A percentile compares a stretch with the other conserved stretches of the same genome.
phyloP scores from a whole-genome alignment of 805 yeast genomes.

The Candida incommunis region DNA sequence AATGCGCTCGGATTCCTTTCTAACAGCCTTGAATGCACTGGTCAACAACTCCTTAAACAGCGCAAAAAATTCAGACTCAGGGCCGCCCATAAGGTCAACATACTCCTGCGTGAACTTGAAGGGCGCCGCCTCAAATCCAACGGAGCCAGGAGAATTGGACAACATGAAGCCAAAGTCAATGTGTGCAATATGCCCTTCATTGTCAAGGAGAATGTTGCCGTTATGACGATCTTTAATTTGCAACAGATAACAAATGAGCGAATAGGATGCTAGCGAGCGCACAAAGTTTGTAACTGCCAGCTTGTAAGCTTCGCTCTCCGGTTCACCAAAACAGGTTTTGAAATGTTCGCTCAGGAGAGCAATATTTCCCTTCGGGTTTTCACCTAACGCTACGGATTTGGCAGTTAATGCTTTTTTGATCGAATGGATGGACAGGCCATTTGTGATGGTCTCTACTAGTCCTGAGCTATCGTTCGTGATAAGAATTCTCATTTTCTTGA shows the following conservation, averaged over 20 bases:
- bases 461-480: slow-evolving; percentile 87
- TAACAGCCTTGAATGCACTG: slow-evolving; percentile 56
- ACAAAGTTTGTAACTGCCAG: slow-evolving; percentile 84
- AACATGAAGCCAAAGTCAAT: slow-evolving; percentile 92
- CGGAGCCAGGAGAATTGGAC: slow-evolving; percentile 92
- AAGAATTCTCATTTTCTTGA: slow-evolving; percentile 80
- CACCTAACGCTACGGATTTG: slow-evolving; percentile 45
- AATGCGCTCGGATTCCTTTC: slow-evolving; percentile 61
- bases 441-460: slow-evolving; percentile 87
- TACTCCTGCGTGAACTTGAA: slow-evolving; percentile 86
- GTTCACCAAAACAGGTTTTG: slow-evolving; percentile 54
- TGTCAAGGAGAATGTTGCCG: slow-evolving; percentile 94
- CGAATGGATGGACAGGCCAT: slow-evolving; percentile 87
- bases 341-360: slow-evolving; percentile 73
- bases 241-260: slow-evolving; percentile 74
- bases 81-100: slow-evolving; percentile 76
- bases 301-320: slow-evolving; percentile 35
- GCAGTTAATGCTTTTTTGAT: slow-evolving; percentile 64
- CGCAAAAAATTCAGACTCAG: slow-evolving; percentile 43
- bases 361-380: slow-evolving; percentile 54
- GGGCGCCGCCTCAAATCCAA: slow-evolving; percentile 96
- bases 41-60: slow-evolving; percentile 52
- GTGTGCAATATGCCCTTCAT: slow-evolving; percentile 89
- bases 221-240: slow-evolving; percentile 95
- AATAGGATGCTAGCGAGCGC: slow-evolving; percentile 85